phyloP scores from a whole-genome alignment of 192 early-diverging fungal species.

The Entomortierella lignicola region DNA sequence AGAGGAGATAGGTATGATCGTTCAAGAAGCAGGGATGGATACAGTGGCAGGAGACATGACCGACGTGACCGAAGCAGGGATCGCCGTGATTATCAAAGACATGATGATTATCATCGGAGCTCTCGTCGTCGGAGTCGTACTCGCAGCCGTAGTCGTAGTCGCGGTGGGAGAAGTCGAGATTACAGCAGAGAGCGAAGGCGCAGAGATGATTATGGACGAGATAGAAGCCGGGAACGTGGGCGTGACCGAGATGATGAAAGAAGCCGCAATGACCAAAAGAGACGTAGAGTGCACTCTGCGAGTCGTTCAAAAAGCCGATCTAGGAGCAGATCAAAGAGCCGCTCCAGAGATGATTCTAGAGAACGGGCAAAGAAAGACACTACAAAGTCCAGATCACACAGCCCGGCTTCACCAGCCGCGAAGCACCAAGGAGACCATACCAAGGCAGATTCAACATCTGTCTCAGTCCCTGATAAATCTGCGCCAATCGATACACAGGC shows the following conservation, averaged over 20 bases:
- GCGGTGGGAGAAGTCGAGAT: constrained; percentile 43
- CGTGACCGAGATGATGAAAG: constrained; percentile 15
- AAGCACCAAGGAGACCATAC: neutral
- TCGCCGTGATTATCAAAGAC: constrained; percentile 8
- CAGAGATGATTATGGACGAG: constrained; percentile 19
- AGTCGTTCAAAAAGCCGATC: constrained; percentile 37
- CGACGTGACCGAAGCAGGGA: constrained; percentile 25
- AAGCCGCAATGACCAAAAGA: constrained; percentile 19
- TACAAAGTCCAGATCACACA: constrained; percentile 23
- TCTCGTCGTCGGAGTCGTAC: constrained; percentile 48
- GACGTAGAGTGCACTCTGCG: constrained; percentile 11
- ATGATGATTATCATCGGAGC: constrained; percentile 17
- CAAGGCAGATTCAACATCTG: neutral
- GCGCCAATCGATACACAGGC: constrained; percentile 5
- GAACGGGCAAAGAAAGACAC: neutral
- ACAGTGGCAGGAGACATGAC: constrained; percentile 10
- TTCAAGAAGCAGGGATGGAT: constrained; percentile 33
- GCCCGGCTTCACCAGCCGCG: neutral
- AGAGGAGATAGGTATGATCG: constrained; percentile 1
- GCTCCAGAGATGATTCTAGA: constrained; percentile 10
- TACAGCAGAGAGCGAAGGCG: constrained; percentile 17
- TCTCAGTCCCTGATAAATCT: neutral
- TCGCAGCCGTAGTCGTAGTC: constrained; percentile 41
- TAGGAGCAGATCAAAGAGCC: constrained; percentile 12
- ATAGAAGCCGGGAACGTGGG: constrained; percentile 21